These are phyloP conservation scores for Vitis amurensis DNA, from an alignment of 164 flowering plant genomes.

Conservation along the genomic window DNA sequence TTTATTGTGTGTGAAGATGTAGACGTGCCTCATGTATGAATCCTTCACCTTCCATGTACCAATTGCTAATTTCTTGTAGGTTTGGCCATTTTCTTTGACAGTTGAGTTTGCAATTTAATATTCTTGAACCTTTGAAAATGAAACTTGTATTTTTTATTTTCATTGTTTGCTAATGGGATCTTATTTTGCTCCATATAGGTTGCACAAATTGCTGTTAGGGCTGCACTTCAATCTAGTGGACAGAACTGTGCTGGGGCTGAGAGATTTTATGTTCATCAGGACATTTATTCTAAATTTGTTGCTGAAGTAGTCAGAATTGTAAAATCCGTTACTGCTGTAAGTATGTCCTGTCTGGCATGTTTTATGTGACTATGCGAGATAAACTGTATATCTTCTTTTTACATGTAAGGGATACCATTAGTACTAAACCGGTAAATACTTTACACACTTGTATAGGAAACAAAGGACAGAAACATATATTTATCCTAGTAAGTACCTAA, in stretches of 20 bases:
- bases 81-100: conserved; percentile 1
- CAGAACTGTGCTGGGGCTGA: conserved; percentile 99
- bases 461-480: too few relatives aligned
- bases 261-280: conserved; percentile 91
- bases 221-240: conserved; percentile 95
- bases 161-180: conserved; percentile 1
- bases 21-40: conserved; percentile 82
- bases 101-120: conserved; percentile 13
- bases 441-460: too few relatives aligned
- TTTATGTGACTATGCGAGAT: not conserved
- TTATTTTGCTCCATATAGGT: conserved; percentile 45
- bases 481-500: too few relatives aligned
- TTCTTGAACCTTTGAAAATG: not conserved
- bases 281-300: conserved; percentile 75
- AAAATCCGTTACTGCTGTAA: conserved; percentile 83
- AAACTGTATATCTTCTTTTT: too few relatives aligned
- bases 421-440: too few relatives aligned
- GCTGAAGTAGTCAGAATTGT: conserved; percentile 74
- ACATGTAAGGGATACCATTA: too few relatives aligned
- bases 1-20: conserved; percentile 98
- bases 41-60: not conserved
- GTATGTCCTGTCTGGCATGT: conserved; percentile 24
- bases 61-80: conserved; percentile 5
- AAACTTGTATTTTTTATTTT: not conserved
- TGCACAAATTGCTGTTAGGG: conserved; percentile 94